phyloP scores from a whole-genome alignment of 768 basidiomycete species.

The Leucocoprinus leucothites region DNA sequence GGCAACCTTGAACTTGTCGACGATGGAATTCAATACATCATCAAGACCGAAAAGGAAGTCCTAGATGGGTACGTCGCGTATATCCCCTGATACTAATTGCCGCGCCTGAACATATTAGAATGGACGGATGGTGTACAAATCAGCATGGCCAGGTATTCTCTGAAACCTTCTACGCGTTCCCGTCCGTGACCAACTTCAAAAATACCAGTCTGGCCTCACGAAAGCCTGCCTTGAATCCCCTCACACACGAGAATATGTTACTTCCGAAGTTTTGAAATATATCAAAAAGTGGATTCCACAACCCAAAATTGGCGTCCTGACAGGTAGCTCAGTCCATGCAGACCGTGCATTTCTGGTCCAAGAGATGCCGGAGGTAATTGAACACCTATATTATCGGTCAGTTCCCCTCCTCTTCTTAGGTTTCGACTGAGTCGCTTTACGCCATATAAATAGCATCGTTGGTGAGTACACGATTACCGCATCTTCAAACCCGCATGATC shows the following conservation, averaged over 20 bases:
- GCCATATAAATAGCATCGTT: slow-evolving; percentile 49
- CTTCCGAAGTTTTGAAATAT: slow-evolving; percentile 63
- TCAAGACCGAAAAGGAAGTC: slow-evolving; percentile 64
- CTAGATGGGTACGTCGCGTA: slow-evolving; percentile 58
- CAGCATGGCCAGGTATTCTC: slow-evolving; percentile 70
- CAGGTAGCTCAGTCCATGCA: slow-evolving; percentile 85
- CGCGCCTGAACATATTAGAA: slow-evolving; percentile 39
- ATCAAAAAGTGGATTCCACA: slow-evolving; percentile 84
- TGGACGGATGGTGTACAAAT: slow-evolving; percentile 84
- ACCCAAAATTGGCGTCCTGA: slow-evolving; percentile 61
- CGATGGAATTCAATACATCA: slow-evolving; percentile 73
- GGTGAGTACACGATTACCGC: slow-evolving; percentile 42
- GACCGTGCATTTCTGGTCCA: slow-evolving; percentile 70
- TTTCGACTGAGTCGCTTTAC: not conserved
- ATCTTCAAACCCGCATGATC: slow-evolving; percentile 1
- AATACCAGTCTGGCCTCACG: slow-evolving; percentile 73
- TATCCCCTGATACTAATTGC: not conserved
- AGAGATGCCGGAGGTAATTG: slow-evolving; percentile 78
- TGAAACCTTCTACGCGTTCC: not conserved
- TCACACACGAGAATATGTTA: slow-evolving; percentile 57
- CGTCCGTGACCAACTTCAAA: not conserved
- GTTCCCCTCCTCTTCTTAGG: slow-evolving; percentile 1
- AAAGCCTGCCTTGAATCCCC: slow-evolving; percentile 73
- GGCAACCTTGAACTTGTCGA: slow-evolving; percentile 81
- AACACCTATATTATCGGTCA: slow-evolving; percentile 82